A percentile compares a stretch with the other conserved stretches of the same genome.
phyloP scores from a whole-genome alignment of 345 rosid species.

The Microcos paniculata region DNA sequence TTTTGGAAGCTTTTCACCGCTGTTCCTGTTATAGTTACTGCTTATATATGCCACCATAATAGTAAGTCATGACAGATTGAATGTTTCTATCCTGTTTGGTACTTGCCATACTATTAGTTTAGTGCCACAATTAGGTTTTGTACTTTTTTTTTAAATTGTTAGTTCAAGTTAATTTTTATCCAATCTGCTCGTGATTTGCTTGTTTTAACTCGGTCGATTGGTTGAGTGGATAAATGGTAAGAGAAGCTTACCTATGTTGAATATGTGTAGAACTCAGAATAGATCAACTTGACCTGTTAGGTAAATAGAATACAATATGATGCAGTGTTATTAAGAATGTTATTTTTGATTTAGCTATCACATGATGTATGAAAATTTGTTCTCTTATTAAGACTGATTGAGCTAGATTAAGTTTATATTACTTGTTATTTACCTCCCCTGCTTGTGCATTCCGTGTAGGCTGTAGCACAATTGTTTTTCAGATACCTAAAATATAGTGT shows the following conservation, averaged over 20 bases:
- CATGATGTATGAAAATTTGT: background rate
- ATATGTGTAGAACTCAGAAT: too few species aligned
- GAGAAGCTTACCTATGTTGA: background rate
- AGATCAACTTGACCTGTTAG: background rate
- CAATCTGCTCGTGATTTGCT: background rate
- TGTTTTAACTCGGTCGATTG: too few species aligned
- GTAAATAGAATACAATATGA: background rate
- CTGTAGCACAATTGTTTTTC: too few species aligned
- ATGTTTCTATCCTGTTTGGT: background rate
- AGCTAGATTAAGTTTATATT: background rate
- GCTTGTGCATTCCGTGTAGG: background rate
- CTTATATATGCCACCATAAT: constrained; percentile 71
- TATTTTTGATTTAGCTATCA: background rate
- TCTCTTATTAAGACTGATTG: background rate
- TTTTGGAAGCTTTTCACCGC: constrained; percentile 73
- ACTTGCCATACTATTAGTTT: background rate
- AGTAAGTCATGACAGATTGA: constrained; percentile 32
- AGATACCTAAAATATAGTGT: background rate
- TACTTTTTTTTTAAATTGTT: background rate
- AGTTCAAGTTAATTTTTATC: background rate
- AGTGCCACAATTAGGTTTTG: background rate
- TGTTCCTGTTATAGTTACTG: constrained; percentile 59
- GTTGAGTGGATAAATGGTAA: background rate
- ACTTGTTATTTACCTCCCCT: background rate
- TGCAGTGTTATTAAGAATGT: background rate